phyloP scores from a whole-genome alignment of 2,329 filamentous ascomycete species.

The Septoria linicola region DNA sequence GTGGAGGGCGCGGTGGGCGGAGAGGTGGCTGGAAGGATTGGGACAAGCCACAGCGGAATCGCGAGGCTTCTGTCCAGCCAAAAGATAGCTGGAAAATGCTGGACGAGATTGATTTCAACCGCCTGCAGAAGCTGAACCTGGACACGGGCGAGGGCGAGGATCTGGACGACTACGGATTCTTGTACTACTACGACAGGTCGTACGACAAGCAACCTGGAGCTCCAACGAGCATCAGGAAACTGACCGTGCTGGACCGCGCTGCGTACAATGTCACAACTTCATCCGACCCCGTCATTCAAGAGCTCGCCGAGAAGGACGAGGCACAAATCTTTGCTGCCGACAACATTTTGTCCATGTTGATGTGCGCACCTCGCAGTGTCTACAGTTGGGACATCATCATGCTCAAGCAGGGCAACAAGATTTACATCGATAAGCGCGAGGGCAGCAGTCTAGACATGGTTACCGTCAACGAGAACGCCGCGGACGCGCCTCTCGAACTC shows the following conservation, averaged over 20 bases:
- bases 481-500: constrained; percentile 87
- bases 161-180: constrained; percentile 90
- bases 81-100: constrained; percentile 93
- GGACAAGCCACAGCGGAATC: constrained; percentile 95
- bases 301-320: constrained; percentile 92
- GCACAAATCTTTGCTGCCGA: constrained; percentile 96
- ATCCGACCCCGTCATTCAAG: constrained; percentile 93
- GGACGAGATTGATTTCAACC: constrained; percentile 98
- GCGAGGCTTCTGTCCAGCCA: constrained; percentile 93
- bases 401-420: constrained; percentile 86
- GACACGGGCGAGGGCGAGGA: constrained; percentile 95
- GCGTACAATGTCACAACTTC: constrained; percentile 98
- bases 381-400: constrained; percentile 99
- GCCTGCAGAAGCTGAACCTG: constrained; percentile 90
- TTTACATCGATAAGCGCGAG: constrained; percentile 98
- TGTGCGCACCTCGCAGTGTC: constrained; percentile 94
- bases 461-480: constrained; percentile 97
- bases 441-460: constrained; percentile 94
- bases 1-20: constrained; percentile 72
- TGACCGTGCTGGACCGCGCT: constrained; percentile 85
- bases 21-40: constrained; percentile 98
- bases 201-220: constrained; percentile 88
- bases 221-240: constrained; percentile 81
- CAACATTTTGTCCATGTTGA: constrained; percentile 97
- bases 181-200: constrained; percentile 95